phyloP scores from a whole-genome alignment of 257 asterid species.

The Solanum rostratum region DNA sequence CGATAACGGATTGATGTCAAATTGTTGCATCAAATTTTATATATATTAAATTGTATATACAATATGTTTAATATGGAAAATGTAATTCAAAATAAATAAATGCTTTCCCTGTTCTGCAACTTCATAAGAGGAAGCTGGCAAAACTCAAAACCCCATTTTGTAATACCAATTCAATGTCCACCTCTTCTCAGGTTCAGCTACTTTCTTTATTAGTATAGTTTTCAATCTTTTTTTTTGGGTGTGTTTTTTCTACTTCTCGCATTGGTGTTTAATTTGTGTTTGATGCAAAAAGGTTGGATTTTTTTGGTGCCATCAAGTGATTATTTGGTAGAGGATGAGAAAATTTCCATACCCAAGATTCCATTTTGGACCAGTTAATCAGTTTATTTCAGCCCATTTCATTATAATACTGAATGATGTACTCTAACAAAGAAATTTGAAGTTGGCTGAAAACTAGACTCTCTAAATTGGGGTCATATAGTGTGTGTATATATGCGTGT shows the following conservation, averaged over 20 bases:
- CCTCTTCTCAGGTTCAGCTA: background rate
- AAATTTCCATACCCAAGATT: no score
- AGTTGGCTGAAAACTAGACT: no score
- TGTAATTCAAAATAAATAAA: background rate
- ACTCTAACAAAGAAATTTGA: no score
- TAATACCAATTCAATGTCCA: background rate
- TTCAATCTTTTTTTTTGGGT: background rate
- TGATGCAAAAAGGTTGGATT: slow-evolving; percentile 53
- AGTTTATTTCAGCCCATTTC: no score
- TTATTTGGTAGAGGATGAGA: slow-evolving; percentile 36
- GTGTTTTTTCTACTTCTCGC: background rate
- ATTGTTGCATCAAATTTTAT: accelerated
- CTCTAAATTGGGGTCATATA: no score
- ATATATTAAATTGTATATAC: accelerated
- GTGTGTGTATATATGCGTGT: no score
- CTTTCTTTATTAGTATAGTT: background rate
- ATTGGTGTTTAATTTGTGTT: background rate
- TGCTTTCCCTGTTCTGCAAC: background rate
- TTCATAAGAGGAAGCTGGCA: background rate
- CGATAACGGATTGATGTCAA: slow-evolving; percentile 31
- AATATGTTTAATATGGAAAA: no score
- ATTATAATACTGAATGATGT: no score
- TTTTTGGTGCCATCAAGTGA: slow-evolving; percentile 45
- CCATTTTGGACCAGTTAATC: no score
- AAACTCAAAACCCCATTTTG: background rate